Conservation (phyloP, 169 alveolate species). For the Babesia sp. region DNA sequence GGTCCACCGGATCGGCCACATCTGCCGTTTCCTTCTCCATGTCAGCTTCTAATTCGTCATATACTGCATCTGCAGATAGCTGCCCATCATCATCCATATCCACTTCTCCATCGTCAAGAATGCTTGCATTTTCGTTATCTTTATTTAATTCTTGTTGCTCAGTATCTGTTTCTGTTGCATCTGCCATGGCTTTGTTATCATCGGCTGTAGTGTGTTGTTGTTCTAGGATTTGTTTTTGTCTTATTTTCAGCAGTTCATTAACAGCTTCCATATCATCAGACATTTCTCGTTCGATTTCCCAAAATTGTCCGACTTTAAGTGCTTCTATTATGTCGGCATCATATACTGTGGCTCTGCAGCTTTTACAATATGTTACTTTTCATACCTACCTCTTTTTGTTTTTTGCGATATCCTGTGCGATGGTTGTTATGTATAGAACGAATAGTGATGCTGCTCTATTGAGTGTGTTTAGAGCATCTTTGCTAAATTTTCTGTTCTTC, state of each 20-base stretch:
- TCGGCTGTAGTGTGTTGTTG: conserved; percentile 6
- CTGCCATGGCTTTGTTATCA: conserved; percentile 1
- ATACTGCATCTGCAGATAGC: conserved; percentile 55
- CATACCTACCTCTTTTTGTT: conserved; percentile 45
- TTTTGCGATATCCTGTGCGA: conserved; percentile 55
- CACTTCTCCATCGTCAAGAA: conserved; percentile 61
- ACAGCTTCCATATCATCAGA: conserved; percentile 1
- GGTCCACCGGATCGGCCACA: conserved; percentile 12
- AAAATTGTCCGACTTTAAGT: conserved; percentile 36
- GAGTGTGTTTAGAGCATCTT: conserved; percentile 50
- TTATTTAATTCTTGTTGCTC: conserved; percentile 25
- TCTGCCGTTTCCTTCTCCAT: conserved; percentile 8
- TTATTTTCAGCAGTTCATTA: conserved; percentile 14
- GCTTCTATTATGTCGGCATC: conserved; percentile 62
- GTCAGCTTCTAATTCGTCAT: conserved; percentile 49
- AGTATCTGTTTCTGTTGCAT: conserved; percentile 3
- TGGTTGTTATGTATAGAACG: conserved; percentile 56
- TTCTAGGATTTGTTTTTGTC: neutral
- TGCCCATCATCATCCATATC: conserved; percentile 76
- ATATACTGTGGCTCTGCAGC: conserved; percentile 42
- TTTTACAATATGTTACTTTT: neutral
- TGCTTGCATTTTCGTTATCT: conserved; percentile 61
- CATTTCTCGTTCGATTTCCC: conserved; percentile 58
- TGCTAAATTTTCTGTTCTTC: conserved; percentile 40
- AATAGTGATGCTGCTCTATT: conserved; percentile 64